Conservation (phyloP, 1,139 yeast species). For the Pneumocystis oryctolagi region DNA sequence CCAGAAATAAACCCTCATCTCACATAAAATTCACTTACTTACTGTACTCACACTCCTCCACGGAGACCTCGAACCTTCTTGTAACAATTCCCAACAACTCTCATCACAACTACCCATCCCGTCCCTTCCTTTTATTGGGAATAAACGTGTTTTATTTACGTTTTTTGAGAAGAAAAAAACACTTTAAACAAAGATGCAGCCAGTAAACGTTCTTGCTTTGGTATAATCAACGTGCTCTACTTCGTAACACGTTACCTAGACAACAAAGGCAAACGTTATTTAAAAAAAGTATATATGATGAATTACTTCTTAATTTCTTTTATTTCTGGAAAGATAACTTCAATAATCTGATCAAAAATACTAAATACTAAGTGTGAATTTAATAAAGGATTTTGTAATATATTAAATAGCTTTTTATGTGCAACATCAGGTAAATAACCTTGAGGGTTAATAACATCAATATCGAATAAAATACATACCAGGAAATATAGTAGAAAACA, state of each 20-base stretch:
- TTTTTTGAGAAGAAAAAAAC: not conserved
- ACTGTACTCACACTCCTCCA: not conserved
- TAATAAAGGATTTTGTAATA: constrained; percentile 60
- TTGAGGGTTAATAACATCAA: constrained; percentile 63
- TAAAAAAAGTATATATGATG: no score
- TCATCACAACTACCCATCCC: not conserved
- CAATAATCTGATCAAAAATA: constrained; percentile 38
- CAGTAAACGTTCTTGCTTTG: no score
- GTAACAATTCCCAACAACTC: not conserved
- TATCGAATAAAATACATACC: constrained; percentile 30
- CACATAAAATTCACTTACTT: not conserved
- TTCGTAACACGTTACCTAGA: no score
- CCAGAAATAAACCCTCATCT: not conserved
- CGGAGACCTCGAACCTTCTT: not conserved
- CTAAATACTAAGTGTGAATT: constrained; percentile 51
- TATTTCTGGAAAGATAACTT: constrained; percentile 26
- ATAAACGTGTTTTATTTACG: not conserved
- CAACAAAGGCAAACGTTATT: no score
- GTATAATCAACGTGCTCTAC: no score
- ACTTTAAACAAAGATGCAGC: no score
- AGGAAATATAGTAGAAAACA: constrained; percentile 39
- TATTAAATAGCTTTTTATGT: constrained; percentile 41
- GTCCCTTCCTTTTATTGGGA: no score
- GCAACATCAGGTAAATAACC: constrained; percentile 48
- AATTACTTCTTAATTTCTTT: no score